phyloP scores from a whole-genome alignment of 2,329 filamentous ascomycete genomes.

The Rhynchosporium agropyri region DNA sequence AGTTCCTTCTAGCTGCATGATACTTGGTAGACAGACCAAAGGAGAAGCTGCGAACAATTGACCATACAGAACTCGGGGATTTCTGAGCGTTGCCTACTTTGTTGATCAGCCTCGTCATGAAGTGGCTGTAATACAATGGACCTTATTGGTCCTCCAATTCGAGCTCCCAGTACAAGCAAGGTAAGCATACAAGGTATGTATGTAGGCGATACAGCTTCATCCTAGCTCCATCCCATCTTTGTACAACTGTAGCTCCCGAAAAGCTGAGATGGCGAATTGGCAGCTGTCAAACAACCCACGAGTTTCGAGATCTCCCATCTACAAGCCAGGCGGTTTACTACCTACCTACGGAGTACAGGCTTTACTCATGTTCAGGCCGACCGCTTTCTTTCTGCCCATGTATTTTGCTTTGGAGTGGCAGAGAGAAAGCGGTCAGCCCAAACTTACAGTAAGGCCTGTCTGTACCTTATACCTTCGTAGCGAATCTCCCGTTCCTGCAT shows the following conservation, averaged over 20 bases:
- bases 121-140: background rate
- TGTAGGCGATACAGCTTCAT: background rate
- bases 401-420: no score
- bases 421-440: no score
- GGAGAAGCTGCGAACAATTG: constrained; percentile 4
- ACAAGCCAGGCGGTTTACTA: background rate
- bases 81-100: background rate
- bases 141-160: constrained; percentile 1
- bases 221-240: constrained; percentile 8
- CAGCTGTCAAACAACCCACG: constrained; percentile 22
- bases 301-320: constrained; percentile 8
- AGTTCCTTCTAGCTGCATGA: constrained; percentile 6
- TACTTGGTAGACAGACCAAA: background rate
- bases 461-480: background rate
- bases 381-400: no score
- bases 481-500: constrained; percentile 8
- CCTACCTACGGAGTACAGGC: no score
- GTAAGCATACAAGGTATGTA: no score
- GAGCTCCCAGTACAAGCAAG: background rate
- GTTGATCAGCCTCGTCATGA: constrained; percentile 1
- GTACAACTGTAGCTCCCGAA: background rate
- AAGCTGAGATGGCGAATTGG: constrained; percentile 14
- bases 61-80: background rate
- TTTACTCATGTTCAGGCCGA: no score
- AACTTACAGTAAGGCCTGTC: no score